A percentile compares a stretch with the other conserved stretches of the same genome.
These are phyloP conservation scores for Aquilaria malaccensis DNA, from an alignment of 345 rosid genomes.

Conservation along the genomic window DNA sequence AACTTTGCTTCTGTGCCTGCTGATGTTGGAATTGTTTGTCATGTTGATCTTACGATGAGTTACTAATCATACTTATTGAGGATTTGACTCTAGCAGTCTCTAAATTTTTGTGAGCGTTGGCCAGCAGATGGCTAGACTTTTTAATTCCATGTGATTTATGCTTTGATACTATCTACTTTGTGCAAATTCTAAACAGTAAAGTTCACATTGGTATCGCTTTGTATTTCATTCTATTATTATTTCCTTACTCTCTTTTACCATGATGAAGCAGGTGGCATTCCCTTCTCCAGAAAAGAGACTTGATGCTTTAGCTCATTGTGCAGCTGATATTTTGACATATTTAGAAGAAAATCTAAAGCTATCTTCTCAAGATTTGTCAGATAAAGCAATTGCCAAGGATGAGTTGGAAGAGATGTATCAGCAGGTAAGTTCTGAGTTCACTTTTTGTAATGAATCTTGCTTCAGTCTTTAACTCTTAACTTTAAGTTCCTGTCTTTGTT, in stretches of 20 bases:
- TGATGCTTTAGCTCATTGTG: constrained; percentile 72
- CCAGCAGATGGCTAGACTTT: no score
- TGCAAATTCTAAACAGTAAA: no score
- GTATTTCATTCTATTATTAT: constrained; percentile 15
- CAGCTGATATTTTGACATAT: constrained; percentile 64
- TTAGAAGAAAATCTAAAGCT: constrained; percentile 94
- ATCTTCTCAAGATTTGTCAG: constrained; percentile 66
- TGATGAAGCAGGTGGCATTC: constrained; percentile 71
- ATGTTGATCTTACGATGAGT: no score
- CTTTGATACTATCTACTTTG: no score
- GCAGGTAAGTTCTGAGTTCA: constrained; percentile 48
- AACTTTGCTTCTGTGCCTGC: no score
- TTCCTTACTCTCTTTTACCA: not conserved
- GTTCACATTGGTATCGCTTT: not conserved
- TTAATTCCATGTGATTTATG: no score
- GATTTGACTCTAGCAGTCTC: no score
- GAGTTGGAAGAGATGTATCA: constrained; percentile 90
- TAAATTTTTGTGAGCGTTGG: no score
- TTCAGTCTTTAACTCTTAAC: not conserved
- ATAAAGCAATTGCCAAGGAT: constrained; percentile 78
- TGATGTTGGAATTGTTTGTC: no score
- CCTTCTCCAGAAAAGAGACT: constrained; percentile 87
- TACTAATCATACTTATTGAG: no score
- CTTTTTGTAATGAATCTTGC: not conserved
- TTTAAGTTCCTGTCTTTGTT: not conserved